These are phyloP conservation scores for carrot (Daucus carota) DNA, from an alignment of 129 eudicot species.

Conservation along the genomic window DH1_v3.0 NC_030382.2:30900001-30900500, in stretches of 20 bases:
- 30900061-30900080: neutral
- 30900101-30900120: neutral
- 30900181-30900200: no score
- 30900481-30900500: conserved; percentile 79
- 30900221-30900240: neutral
- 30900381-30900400: neutral
- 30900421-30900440: no score
- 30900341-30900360: neutral
- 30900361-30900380: neutral
- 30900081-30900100: neutral
- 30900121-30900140: neutral
- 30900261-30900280: no score
- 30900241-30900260: neutral
- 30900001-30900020: no score
- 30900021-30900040: no score
- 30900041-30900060: no score
- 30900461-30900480: conserved; percentile 52
- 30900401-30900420: neutral
- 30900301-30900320: neutral
- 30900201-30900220: no score
- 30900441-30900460: neutral
- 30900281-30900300: no score
- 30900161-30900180: neutral
- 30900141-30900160: neutral
- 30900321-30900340: neutral